Evolutionary conservation across 2,329 filamentous ascomycete genomes (phyloP).

Genomic region (Fusarium concolor): DNA sequence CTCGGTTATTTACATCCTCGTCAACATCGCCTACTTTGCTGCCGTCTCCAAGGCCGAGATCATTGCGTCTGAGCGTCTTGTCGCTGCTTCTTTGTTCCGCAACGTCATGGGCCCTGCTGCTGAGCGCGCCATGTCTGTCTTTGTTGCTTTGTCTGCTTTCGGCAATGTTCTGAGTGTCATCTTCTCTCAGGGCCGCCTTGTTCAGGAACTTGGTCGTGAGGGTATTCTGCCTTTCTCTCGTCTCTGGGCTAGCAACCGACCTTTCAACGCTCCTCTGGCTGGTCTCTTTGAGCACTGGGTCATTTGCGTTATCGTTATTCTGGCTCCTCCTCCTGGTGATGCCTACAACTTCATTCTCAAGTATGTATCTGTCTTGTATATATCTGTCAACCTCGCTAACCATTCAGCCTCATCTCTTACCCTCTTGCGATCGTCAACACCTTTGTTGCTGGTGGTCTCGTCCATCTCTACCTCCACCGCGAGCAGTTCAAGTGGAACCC

Average conservation of each 20-base stretch:
- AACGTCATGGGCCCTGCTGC: constrained; percentile 66
- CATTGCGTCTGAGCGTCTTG: constrained; percentile 61
- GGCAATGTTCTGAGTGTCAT: constrained; percentile 76
- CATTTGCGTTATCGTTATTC: constrained; percentile 72
- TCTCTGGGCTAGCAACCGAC: constrained; percentile 72
- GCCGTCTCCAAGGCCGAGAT: constrained; percentile 66
- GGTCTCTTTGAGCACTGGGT: constrained; percentile 73
- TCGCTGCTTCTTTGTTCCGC: constrained; percentile 66
- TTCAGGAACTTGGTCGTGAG: constrained; percentile 74
- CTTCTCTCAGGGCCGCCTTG: constrained; percentile 74
- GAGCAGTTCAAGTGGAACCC: constrained; percentile 63
- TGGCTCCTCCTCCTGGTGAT: constrained; percentile 74
- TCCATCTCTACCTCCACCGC: constrained; percentile 65
- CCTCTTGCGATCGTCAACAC: constrained; percentile 69
- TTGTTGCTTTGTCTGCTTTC: constrained; percentile 75
- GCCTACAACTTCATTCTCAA: constrained; percentile 73
- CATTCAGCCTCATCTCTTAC: constrained; percentile 69
- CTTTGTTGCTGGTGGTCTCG: constrained; percentile 64
- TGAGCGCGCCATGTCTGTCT: constrained; percentile 70
- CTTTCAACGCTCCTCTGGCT: constrained; percentile 71
- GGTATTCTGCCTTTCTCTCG: constrained; percentile 72
- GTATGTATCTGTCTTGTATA: constrained; percentile 47
- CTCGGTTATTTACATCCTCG: constrained; percentile 72
- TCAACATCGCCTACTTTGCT: constrained; percentile 76
- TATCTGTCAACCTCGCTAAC: not conserved